Evolutionary conservation across 805 yeast genomes (phyloP), one percentile per base, ranked within the genome.

Genomic region (Monosporozyma aquatica): DNA sequence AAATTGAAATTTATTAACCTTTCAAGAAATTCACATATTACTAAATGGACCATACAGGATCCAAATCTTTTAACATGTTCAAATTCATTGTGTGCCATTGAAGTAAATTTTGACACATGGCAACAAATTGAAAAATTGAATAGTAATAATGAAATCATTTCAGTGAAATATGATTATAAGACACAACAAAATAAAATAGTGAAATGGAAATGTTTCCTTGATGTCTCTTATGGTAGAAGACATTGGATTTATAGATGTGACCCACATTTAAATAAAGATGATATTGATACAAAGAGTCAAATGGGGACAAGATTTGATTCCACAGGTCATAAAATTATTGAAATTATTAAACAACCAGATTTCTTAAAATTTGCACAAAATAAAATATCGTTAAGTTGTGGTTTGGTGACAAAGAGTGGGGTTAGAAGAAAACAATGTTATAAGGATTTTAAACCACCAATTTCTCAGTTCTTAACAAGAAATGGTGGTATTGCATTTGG

Each of bases 201-300:
- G 4, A 59, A 52, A 35, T 61, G 65, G 65, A 56, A 52, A 44
- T 61, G 65, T 42, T 61, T 56, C 47, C 46, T 61, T 6, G 65
- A 58, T 47, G 53, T 60, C 48, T 69, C 67, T 20, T 67, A 55
- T 52, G 94, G 95, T 4, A 69, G 95, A 47, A 70, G 96, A 47
- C 80, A 85, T 10, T 87, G 95, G 95, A 59, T 87, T 14, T 81
- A 78, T 59, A 75, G 72, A 54, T 62, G 67, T 14, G 67, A 65
- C 40, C 54, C 51, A 3, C 51, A 44, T 20, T 37, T 53, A 26
- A 67, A 67, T 43, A 59, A 59, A 7, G 69, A 58, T 20, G 65
- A 66, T 47, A 46, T 61, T 1, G 40, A 44, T 33, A 54, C 55
- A 18, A 51, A 55, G 8, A 42, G 51, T 20, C 61, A 65, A 5